Percentiles rank a stretch among this genome's conserved stretches.
Conservation (phyloP, 768 basidiomycete species). For the Leccinum subgranulosum region DNA sequence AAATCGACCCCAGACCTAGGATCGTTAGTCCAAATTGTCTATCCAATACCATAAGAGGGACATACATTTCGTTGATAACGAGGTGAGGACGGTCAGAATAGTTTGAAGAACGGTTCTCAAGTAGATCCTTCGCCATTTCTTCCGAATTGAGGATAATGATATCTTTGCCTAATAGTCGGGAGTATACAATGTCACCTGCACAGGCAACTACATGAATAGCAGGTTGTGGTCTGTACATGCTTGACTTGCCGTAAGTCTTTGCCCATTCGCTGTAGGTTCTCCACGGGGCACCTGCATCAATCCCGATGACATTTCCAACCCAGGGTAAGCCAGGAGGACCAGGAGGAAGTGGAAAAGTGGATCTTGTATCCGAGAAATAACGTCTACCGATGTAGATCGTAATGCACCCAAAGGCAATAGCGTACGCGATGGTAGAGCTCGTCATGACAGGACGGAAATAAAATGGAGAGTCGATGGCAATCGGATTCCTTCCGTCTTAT, state of each 20-base stretch:
- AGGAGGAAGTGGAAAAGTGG: background rate
- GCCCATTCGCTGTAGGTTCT: constrained; percentile 8
- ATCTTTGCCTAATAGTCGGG: constrained; percentile 3
- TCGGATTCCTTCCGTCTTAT: background rate
- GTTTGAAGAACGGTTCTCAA: constrained; percentile 6
- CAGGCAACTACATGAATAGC: background rate
- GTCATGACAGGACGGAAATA: background rate
- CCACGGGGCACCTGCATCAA: constrained; percentile 3
- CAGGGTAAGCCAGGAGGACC: constrained; percentile 9
- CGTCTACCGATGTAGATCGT: background rate
- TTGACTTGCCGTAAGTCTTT: constrained; percentile 1
- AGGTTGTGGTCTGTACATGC: background rate
- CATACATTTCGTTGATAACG: constrained; percentile 1
- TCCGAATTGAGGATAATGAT: constrained; percentile 13
- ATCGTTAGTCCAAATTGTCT: background rate
- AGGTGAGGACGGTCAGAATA: constrained; percentile 11
- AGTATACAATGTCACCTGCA: constrained; percentile 7
- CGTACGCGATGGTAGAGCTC: background rate
- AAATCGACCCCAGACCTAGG: constrained; percentile 17
- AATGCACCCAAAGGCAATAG: background rate
- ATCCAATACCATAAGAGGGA: background rate
- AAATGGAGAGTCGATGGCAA: background rate
- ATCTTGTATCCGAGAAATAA: background rate
- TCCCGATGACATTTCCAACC: constrained; percentile 5
- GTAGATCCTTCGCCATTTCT: constrained; percentile 2